Evolutionary conservation across 2,329 filamentous ascomycete species (phyloP), one percentile per base, ranked within the genome.

Genomic region (Hypoxylon sp.): DNA sequence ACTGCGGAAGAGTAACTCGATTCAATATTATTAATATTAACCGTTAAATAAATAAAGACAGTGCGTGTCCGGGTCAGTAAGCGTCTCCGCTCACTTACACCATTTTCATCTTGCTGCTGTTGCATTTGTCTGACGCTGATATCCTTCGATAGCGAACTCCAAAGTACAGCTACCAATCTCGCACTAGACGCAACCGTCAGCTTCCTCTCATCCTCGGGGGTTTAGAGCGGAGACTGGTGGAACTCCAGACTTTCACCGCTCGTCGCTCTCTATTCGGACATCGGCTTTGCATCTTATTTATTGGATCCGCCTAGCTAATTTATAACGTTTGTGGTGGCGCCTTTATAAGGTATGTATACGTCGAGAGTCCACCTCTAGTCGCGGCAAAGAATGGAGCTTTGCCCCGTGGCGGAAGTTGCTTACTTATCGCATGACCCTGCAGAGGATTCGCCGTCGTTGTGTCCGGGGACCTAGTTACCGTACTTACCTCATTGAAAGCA

Each of bases 361-460:
- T 52, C 45, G 60, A 48, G 53, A 65, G 19, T 41, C 49, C 51
- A 59, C 32, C 14, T 43, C 53, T 50, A 36, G 50, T 36, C 57
- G 60, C 67, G 56, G 62, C 45, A 63, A 60, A 66, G 19, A 51
- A 56, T 63, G 62, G 61, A 65, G 45, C 48, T 65, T 62, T 59
- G 11, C 46, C 45, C 41, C 49, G 51, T 68, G 50, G 50, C 61
- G 57, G 52, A 28, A 45, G 49, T 61, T 32, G 64, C 65, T 70
- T 70, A 64, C 63, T 38, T 69, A 67, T 70, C 67, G 64, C 57
- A 59, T 69, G 30, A 65, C 23, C 52, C 28, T 52, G 60, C 41
- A 64, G 56, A 56, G 14, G 41, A 32, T 52, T 62, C 55, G 49
- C 61, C 51, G 25, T 57, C 50, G 56, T 57, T 38, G 51, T 52